These are phyloP conservation scores for Hortiboletus campestris DNA, from an alignment of 768 basidiomycete genomes.

Conservation along the genomic window DNA sequence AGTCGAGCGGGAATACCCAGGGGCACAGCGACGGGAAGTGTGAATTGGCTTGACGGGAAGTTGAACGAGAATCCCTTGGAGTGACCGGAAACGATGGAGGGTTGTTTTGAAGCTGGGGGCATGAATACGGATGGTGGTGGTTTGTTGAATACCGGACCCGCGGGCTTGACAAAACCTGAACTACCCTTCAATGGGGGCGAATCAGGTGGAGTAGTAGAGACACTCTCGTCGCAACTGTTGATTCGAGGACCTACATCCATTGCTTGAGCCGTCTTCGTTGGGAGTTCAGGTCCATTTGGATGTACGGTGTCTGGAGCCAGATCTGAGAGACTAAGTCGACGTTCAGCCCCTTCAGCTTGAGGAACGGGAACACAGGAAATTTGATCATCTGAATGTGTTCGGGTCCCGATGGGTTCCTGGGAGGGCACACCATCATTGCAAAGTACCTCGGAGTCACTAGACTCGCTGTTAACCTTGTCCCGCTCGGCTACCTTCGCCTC, in stretches of 20 bases:
- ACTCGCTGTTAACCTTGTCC: conserved; percentile 44
- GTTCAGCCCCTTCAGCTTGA: conserved; percentile 18
- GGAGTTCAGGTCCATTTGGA: conserved; percentile 12
- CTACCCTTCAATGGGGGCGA: conserved; percentile 44
- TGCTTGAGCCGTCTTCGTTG: conserved; percentile 16
- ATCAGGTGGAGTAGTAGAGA: conserved; percentile 56
- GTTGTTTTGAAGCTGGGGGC: conserved; percentile 22
- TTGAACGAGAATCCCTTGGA: conserved; percentile 36
- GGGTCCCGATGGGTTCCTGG: conserved; percentile 1
- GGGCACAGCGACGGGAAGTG: conserved; percentile 44
- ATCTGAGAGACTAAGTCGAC: conserved; percentile 59
- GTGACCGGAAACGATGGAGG: conserved; percentile 1
- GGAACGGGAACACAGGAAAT: not conserved
- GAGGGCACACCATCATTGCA: conserved; percentile 12
- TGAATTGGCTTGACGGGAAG: conserved; percentile 38
- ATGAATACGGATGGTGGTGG: conserved; percentile 33
- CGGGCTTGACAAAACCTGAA: conserved; percentile 32
- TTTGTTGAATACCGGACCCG: conserved; percentile 61
- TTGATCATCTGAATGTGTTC: conserved; percentile 1
- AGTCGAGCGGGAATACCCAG: conserved; percentile 42
- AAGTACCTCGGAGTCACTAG: conserved; percentile 25
- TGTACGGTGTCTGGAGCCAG: conserved; percentile 44
- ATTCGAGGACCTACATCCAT: conserved; percentile 4
- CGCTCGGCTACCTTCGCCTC: conserved; percentile 70
- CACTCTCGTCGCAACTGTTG: conserved; percentile 33